Percentiles rank a stretch among this genome's conserved stretches.
phyloP scores from a whole-genome alignment of 2,329 filamentous ascomycete genomes.

The Fusarium sarcochroum region DNA sequence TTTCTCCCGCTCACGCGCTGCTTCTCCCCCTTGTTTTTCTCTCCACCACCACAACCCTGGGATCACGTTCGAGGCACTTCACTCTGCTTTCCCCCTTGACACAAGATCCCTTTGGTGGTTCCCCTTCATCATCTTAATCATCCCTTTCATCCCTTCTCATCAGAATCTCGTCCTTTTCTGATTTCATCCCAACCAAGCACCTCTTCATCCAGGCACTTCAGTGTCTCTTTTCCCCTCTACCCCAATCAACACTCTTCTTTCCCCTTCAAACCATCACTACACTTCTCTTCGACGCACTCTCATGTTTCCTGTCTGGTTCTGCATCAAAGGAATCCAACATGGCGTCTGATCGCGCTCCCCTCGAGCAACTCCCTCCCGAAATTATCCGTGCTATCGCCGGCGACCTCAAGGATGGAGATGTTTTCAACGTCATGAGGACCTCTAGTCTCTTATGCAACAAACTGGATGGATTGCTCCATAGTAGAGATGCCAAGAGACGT shows the following conservation, averaged over 20 bases:
- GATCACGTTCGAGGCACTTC: background rate
- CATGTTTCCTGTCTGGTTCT: background rate
- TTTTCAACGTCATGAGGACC: background rate
- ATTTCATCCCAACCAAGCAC: background rate
- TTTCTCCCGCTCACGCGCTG: slow-evolving; percentile 7
- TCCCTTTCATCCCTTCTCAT: background rate
- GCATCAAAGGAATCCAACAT: background rate
- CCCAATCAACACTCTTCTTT: background rate
- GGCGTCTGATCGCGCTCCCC: background rate
- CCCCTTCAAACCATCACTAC: background rate
- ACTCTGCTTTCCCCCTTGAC: background rate
- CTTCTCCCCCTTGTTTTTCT: background rate
- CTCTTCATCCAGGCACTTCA: background rate
- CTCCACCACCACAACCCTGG: slow-evolving; percentile 4
- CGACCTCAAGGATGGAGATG: background rate
- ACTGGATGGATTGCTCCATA: background rate
- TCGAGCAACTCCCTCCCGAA: background rate
- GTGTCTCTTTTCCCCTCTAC: background rate
- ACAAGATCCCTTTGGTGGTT: background rate
- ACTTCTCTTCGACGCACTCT: background rate
- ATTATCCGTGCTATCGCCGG: background rate
- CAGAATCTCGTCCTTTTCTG: background rate
- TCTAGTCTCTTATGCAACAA: background rate
- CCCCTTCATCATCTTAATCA: background rate
- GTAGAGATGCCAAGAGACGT: background rate